Percentiles rank a stretch among this genome's conserved stretches.
Evolutionary conservation across 2,329 filamentous ascomycete species (phyloP).

Genomic region (Aspergillus niger): DNA sequence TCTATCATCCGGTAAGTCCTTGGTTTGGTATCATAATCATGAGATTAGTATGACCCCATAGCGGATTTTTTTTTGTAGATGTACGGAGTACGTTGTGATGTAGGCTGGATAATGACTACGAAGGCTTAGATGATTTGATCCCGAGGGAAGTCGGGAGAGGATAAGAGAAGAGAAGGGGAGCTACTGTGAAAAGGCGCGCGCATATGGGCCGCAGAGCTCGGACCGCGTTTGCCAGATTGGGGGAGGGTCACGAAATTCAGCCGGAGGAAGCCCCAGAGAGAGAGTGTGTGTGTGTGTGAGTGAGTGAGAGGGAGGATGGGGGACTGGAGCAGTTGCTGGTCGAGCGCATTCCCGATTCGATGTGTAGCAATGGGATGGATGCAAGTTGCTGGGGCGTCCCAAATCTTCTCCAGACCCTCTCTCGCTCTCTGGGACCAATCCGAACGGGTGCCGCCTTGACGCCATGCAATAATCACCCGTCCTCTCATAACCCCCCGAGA

Average conservation of each 20-base stretch:
- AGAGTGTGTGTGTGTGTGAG: neutral
- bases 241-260: slow-evolving; percentile 11
- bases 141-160: no score
- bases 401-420: slow-evolving; percentile 14
- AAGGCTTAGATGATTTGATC: no score
- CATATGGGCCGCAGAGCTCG: slow-evolving; percentile 11
- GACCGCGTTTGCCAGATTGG: slow-evolving; percentile 21
- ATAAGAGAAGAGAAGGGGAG: no score
- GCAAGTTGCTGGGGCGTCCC: slow-evolving; percentile 4
- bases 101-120: no score
- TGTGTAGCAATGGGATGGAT: slow-evolving; percentile 14
- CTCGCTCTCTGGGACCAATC: slow-evolving; percentile 3
- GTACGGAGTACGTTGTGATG: no score
- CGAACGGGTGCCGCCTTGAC: slow-evolving; percentile 6
- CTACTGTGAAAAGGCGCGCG: neutral
- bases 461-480: slow-evolving; percentile 16
- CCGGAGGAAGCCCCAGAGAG: slow-evolving; percentile 5
- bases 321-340: neutral
- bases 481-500: slow-evolving; percentile 8
- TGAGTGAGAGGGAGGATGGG: no score
- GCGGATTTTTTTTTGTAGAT: no score
- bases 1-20: no score
- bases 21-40: no score
- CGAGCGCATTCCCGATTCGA: slow-evolving; percentile 12
- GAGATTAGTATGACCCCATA: no score